These are phyloP conservation scores for Candida anglica DNA, from an alignment of 805 yeast species.

Conservation along the genomic window DNA sequence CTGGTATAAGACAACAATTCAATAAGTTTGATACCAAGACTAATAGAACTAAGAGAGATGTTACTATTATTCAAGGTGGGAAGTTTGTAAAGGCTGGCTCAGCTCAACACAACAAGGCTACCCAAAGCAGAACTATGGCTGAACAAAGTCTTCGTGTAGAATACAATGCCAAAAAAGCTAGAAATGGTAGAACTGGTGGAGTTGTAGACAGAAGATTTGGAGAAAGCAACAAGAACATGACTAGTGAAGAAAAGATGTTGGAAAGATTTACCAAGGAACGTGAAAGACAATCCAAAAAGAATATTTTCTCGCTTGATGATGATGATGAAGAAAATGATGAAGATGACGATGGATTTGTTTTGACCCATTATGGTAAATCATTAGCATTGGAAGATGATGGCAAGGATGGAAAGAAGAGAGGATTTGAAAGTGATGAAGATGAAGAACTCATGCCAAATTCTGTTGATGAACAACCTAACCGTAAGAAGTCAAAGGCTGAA, in stretches of 20 bases:
- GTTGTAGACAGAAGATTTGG: slow-evolving; percentile 88
- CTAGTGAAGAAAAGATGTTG: slow-evolving; percentile 91
- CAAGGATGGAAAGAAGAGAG: slow-evolving; percentile 31
- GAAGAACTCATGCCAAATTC: slow-evolving; percentile 18
- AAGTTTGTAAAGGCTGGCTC: slow-evolving; percentile 42
- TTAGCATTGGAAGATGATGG: slow-evolving; percentile 53
- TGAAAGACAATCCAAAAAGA: slow-evolving; percentile 55
- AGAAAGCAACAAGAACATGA: slow-evolving; percentile 64
- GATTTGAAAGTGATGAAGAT: slow-evolving; percentile 30
- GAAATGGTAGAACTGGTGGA: slow-evolving; percentile 73
- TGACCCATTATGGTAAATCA: slow-evolving; percentile 79
- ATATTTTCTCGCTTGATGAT: slow-evolving; percentile 53
- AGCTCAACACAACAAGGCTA: slow-evolving; percentile 30
- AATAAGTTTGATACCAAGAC: slow-evolving; percentile 84
- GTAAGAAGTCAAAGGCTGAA: slow-evolving; percentile 75
- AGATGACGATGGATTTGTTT: slow-evolving; percentile 41
- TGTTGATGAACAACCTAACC: slow-evolving; percentile 37
- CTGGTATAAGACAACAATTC: slow-evolving; percentile 73
- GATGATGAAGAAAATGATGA: slow-evolving; percentile 66
- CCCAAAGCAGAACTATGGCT: slow-evolving; percentile 31
- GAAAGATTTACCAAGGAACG: slow-evolving; percentile 90
- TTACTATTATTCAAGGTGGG: slow-evolving; percentile 36
- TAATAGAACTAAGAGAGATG: slow-evolving; percentile 60
- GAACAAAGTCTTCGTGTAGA: slow-evolving; percentile 47
- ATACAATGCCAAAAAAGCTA: slow-evolving; percentile 59